Evolutionary conservation across 2,329 filamentous ascomycete genomes (phyloP).

Genomic region (Colletotrichum sp.): DNA sequence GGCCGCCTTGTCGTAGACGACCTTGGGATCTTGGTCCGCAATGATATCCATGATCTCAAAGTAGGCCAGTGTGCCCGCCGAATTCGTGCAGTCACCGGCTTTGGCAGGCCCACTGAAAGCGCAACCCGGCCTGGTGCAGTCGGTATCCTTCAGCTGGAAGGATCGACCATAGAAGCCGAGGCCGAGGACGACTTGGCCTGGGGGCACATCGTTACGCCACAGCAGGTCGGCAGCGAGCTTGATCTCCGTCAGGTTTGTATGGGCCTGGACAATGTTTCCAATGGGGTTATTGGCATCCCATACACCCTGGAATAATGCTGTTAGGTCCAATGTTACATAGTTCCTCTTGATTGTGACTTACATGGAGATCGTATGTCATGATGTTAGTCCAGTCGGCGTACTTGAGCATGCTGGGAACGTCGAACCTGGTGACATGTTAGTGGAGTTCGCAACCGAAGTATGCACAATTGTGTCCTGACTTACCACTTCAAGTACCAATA

Average conservation of each 20-base stretch:
- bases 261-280: slow-evolving; percentile 34
- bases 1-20: slow-evolving; percentile 5
- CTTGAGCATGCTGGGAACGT: slow-evolving; percentile 12
- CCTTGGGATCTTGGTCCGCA: not conserved
- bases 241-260: slow-evolving; percentile 50
- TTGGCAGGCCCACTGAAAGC: not conserved
- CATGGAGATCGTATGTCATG: slow-evolving; percentile 30
- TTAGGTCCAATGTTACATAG: not conserved
- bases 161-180: slow-evolving; percentile 44
- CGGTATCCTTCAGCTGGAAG: slow-evolving; percentile 23
- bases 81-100: not conserved
- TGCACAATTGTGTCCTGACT: not conserved
- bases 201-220: slow-evolving; percentile 42
- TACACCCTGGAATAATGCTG: slow-evolving; percentile 26
- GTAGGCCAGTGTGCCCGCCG: not conserved
- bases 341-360: not conserved
- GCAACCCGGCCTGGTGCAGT: slow-evolving; percentile 19
- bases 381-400: slow-evolving; percentile 38
- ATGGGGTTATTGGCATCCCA: slow-evolving; percentile 12
- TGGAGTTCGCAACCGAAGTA: not conserved
- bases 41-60: not conserved
- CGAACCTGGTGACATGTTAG: slow-evolving; percentile 7
- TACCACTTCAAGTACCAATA: slow-evolving; percentile 25
- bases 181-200: slow-evolving; percentile 45
- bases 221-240: slow-evolving; percentile 42